phyloP scores from a whole-genome alignment of 768 basidiomycete genomes.

The Pulveroboletus sp. region DNA sequence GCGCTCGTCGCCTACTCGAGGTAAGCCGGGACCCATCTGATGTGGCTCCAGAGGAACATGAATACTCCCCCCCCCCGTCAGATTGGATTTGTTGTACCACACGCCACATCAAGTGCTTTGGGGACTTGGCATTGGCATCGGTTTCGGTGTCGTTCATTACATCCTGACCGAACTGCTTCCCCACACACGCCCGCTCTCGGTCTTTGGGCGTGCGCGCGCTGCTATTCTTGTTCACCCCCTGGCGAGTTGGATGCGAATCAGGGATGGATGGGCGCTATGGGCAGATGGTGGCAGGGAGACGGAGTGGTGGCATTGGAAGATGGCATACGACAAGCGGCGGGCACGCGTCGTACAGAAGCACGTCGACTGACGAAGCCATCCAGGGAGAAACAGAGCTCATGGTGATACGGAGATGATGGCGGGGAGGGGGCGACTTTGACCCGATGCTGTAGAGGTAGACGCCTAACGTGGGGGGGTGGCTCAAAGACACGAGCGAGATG shows the following conservation, averaged over 20 bases:
- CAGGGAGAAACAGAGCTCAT: background rate
- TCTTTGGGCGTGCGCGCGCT: constrained; percentile 46
- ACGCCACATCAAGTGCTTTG: constrained; percentile 66
- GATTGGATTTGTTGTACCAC: constrained; percentile 72
- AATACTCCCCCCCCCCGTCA: constrained; percentile 21
- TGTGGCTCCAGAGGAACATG: background rate
- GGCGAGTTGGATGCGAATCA: constrained; percentile 60
- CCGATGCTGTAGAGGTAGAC: constrained; percentile 13
- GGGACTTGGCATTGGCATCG: constrained; percentile 63
- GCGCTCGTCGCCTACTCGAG: constrained; percentile 73
- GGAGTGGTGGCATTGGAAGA: constrained; percentile 67
- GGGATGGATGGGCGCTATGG: constrained; percentile 84
- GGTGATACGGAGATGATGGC: constrained; percentile 41
- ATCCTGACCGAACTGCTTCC: constrained; percentile 56
- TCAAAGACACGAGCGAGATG: no score
- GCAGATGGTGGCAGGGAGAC: constrained; percentile 68
- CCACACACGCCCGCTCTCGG: constrained; percentile 44
- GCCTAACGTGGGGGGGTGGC: background rate
- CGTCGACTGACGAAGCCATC: constrained; percentile 1
- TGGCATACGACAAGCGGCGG: constrained; percentile 45
- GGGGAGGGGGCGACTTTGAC: constrained; percentile 37
- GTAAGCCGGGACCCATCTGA: constrained; percentile 34
- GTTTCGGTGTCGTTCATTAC: constrained; percentile 53
- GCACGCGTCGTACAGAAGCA: constrained; percentile 18
- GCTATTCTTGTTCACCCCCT: constrained; percentile 53